Base-by-base conservation (phyloP, 2,329 filamentous ascomycete species). In the Myrmaecium sp. region DNA sequence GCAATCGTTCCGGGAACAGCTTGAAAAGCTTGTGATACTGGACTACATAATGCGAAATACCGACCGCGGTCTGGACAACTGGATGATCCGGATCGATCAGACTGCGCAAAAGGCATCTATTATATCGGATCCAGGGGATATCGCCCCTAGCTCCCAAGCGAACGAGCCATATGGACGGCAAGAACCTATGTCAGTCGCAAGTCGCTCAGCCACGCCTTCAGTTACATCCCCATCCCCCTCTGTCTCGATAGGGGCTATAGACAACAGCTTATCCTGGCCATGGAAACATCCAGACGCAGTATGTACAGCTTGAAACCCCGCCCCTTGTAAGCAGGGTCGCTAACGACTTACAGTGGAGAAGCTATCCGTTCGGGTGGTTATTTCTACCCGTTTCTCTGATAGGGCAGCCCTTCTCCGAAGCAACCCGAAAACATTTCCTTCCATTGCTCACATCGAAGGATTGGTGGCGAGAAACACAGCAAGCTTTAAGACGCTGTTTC, bases 41-140 rank as follows among this genome's bases (percentile, higher is more conserved):
- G 89, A 98, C 54, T 98, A 98, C 49, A 92, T 98, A 36, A 98
- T 98, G 89, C 72, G 89, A 31, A 98, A 98, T 46, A 98, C 89
- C 2, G 89, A 98, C 49, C 70, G 89, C 54, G 89, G 89, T 2
- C 61, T 94, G 30, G 89, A 98, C 49, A 98, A 98, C 42, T 98
- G 89, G 89, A 98, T 98, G 89, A 83, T 98, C 46, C 89, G 82
- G 51, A 80, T 98, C 17, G 84, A 98, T 50, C 81, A 74, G 64
- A 69, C 82, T 39, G 73, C 68, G 3, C 72, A 89, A 43, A 69
- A 77, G 41, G 86, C 89, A 8, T 81, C 78, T 5, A 81, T 98
- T 36, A 74, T 77, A 10, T 82, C 82, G 1, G 83, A 94, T 33
- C n/a, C n/a, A n/a, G n/a, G n/a, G n/a, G n/a, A n/a, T n/a, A n/a